Percentiles rank a stretch among this genome's conserved stretches.
phyloP scores from a whole-genome alignment of 202 grass and related monocot genomes.

The Hordeum pubiflorum region DNA sequence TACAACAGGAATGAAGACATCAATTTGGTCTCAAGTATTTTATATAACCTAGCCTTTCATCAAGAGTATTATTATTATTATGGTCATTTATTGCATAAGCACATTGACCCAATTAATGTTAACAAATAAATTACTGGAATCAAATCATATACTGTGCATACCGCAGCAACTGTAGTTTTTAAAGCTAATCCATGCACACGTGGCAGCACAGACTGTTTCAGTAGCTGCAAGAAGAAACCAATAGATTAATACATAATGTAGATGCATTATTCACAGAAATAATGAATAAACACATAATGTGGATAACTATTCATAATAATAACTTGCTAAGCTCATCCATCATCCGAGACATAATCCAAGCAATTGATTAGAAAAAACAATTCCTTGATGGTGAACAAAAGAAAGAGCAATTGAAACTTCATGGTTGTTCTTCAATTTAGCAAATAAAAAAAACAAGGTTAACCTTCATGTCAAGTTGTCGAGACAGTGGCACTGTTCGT shows the following conservation, averaged over 20 bases:
- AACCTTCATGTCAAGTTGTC: slow-evolving; percentile 88
- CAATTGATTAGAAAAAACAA: not conserved
- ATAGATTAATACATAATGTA: slow-evolving; percentile 12
- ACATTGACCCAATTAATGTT: not conserved
- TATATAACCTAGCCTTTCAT: not conserved
- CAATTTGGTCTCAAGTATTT: slow-evolving; percentile 12
- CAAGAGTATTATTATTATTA: not conserved
- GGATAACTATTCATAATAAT: not conserved
- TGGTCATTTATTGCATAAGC: not conserved
- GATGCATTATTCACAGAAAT: not conserved
- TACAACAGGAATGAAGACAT: not conserved
- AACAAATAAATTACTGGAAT: not conserved
- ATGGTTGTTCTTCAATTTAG: slow-evolving; percentile 1
- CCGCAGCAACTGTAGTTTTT: slow-evolving; percentile 93
- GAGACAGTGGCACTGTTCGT: slow-evolving; percentile 64
- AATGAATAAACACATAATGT: not conserved
- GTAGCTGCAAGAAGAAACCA: slow-evolving; percentile 49
- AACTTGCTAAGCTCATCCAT: not conserved
- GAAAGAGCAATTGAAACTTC: slow-evolving; percentile 16
- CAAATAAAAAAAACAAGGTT: not conserved
- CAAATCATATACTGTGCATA: slow-evolving; percentile 33
- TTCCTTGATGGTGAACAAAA: not conserved
- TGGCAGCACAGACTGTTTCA: slow-evolving; percentile 85
- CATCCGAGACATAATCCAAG: not conserved
- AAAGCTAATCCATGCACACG: slow-evolving; percentile 93